Base-by-base conservation (phyloP, 495 filamentous ascomycete species). In the Physcia stellaris region DNA sequence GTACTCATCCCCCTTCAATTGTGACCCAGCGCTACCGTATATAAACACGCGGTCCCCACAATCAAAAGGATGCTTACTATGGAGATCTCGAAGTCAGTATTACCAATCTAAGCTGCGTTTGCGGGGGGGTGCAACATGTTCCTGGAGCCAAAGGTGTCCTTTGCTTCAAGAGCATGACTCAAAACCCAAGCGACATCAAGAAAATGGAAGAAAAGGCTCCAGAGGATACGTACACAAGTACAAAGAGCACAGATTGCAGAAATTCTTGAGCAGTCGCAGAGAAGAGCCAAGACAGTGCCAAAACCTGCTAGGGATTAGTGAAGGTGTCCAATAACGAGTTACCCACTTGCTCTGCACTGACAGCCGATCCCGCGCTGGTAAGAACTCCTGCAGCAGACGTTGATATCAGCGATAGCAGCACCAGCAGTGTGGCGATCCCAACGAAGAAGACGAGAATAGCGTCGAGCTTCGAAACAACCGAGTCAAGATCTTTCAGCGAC, bases 21-120 rank as follows among this genome's bases (percentile, higher is more conserved):
- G 50, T 19, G 76, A 67, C 41, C 88, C 90, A 0, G 88, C 78
- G 53, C 92, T 94, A 31, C 86, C 86, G 49, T 94, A 94, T 22
- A 96, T 70, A 15, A 82, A 83, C 2, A 96, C 84, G 38, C 88
- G 76, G 57, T 96, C 88, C 44, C 88, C 88, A 11, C 95, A 90
- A 55, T 96, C 90, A 48, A 95, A 96, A 4, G 88, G 88, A 55
- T 96, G 88, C 64, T 96, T 96, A 52, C n/a, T n/a, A n/a, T n/a
- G n/a, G n/a, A n/a, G n/a, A n/a, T n/a, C n/a, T n/a, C n/a, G n/a
- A n/a, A n/a, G n/a, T n/a, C n/a, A n/a, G n/a, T n/a, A n/a, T n/a
- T n/a, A n/a, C n/a, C n/a, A n/a, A n/a, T n/a, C n/a, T n/a, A n/a
- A n/a, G n/a, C n/a, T n/a, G n/a, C n/a, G n/a, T n/a, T n/a, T n/a